Base-by-base conservation (phyloP, 371 early-diverging fungal species). In the Fennellomyces sp. region DNA sequence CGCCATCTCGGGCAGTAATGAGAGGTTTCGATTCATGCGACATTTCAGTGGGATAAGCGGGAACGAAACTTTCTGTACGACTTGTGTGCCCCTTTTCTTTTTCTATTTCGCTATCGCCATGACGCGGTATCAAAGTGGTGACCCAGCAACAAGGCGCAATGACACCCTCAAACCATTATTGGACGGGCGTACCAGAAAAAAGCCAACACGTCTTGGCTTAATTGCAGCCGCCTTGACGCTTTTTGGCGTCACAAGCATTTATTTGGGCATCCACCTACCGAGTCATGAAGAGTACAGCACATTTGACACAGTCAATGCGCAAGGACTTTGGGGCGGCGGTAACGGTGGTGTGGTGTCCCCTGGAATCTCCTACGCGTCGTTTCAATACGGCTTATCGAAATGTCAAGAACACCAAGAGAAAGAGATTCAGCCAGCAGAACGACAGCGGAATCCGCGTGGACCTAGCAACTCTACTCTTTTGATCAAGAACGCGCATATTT, bases 401-500 rank as follows among this genome's bases (percentile, higher is more conserved):
- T 86, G 86, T 51, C 66, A 73, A 29, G 15, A 33, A 39, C 19
- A 23, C 23, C 5, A 19, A 12, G 21, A 5, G 7, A 36, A 12
- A 11, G 0, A 25, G 17, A 35, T 75, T 71, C 27, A 8, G 58
- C 51, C 3, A 23, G 50, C 62, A 17, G 33, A 11, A 73, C 65
- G 63, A 61, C 21, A 56, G 52, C 48, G 30, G 64, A 86, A 86
- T 47, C 81, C 81, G 5, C 67, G 78, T 31, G 61, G 55, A 12
- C 69, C 61, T 5, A 53, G 36, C 2, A 72, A 78, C 2, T 41
- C 62, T 1, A 65, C 68, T 13, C 45, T 81, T 1, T 55, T 87
- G 41, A 78, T 87, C 61, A 76, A 68, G 49, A 81, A 86, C 54
- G 90, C 81, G 13, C 80, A 71, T 54, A 65, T 88, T 36, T 81